These are phyloP conservation scores for Monosporozyma aerobia DNA, from an alignment of 805 yeast species.

Conservation along the genomic window DNA sequence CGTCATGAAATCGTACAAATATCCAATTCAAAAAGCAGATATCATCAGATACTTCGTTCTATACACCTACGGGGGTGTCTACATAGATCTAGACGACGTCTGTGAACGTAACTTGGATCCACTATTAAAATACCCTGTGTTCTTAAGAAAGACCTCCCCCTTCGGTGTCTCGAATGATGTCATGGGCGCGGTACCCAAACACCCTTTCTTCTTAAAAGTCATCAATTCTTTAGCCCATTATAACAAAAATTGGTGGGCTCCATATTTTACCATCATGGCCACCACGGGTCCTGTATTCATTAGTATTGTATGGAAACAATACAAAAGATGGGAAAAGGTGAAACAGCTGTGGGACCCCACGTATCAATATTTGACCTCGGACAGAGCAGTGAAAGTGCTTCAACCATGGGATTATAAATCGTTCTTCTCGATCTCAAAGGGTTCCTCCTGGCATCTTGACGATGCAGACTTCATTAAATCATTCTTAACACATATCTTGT, in stretches of 20 bases:
- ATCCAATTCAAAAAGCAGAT: constrained; percentile 83
- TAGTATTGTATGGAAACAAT: constrained; percentile 78
- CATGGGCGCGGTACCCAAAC: constrained; percentile 80
- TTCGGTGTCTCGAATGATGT: constrained; percentile 88
- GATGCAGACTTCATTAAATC: constrained; percentile 73
- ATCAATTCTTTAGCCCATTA: constrained; percentile 52
- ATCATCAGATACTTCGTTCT: constrained; percentile 80
- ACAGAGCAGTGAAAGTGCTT: constrained; percentile 43
- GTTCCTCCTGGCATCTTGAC: constrained; percentile 86
- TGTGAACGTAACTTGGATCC: constrained; percentile 73
- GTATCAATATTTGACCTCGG: constrained; percentile 13
- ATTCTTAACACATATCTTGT: constrained; percentile 60
- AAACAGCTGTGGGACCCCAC: constrained; percentile 31
- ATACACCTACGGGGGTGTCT: constrained; percentile 77
- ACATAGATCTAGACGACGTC: constrained; percentile 83
- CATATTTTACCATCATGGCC: constrained; percentile 86
- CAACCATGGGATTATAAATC: constrained; percentile 68
- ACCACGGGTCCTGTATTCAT: constrained; percentile 86
- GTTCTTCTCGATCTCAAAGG: constrained; percentile 64
- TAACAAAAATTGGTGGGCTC: constrained; percentile 70
- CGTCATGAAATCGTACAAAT: constrained; percentile 68
- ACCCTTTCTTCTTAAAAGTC: constrained; percentile 70
- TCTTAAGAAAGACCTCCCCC: constrained; percentile 77
- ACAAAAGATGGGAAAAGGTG: constrained; percentile 59
- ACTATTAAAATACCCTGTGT: constrained; percentile 66